These are phyloP conservation scores for Posidonia oceanica DNA, from an alignment of 116 monocot genomes.

Conservation along the genomic window DNA sequence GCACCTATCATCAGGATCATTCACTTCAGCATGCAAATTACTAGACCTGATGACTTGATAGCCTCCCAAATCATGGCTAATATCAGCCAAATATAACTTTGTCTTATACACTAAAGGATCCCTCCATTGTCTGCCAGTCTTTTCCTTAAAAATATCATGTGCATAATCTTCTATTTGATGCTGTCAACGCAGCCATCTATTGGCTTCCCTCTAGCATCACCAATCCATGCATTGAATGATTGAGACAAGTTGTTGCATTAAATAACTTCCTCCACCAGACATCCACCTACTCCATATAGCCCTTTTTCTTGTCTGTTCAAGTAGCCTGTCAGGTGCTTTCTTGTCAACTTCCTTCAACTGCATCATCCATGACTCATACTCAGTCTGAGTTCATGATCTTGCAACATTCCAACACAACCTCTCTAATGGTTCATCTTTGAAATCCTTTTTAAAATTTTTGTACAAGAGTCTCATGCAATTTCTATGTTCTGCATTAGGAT, in stretches of 20 bases:
- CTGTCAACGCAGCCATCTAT: not conserved
- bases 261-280: not conserved
- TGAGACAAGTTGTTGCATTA: not conserved
- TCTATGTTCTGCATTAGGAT: not conserved
- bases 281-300: not conserved
- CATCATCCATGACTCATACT: too few species aligned
- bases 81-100: not conserved
- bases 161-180: not conserved
- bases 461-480: not conserved
- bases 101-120: not conserved
- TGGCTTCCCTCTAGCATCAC: too few species aligned
- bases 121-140: not conserved
- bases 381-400: too few species aligned
- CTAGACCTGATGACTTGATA: too few species aligned
- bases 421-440: not conserved
- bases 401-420: not conserved
- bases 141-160: not conserved
- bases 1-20: too few species aligned
- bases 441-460: not conserved
- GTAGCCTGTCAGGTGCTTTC: not conserved
- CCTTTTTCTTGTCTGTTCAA: not conserved
- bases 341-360: too few species aligned
- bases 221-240: not conserved
- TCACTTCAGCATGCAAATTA: too few species aligned
- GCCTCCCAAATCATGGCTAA: too few species aligned